A percentile compares a stretch with the other conserved stretches of the same genome.
Evolutionary conservation across 2,329 filamentous ascomycete species (phyloP).

Genomic region (Talaromyces sp.): DNA sequence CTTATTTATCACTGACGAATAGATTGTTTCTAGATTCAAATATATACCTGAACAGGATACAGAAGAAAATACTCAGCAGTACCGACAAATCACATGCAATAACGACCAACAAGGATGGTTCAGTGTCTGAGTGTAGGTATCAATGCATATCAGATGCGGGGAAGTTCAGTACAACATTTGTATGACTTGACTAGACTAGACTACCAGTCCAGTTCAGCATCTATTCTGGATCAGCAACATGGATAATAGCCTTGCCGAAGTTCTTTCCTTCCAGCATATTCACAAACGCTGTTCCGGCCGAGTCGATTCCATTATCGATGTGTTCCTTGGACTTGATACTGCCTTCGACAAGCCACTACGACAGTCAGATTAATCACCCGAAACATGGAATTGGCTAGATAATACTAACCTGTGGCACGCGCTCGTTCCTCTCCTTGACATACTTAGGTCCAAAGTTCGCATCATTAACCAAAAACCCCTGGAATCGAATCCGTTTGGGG

Average conservation of each 20-base stretch:
- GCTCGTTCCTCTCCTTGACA: conserved; percentile 23
- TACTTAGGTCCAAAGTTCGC: conserved; percentile 66
- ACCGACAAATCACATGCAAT: not conserved
- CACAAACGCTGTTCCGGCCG: conserved; percentile 68
- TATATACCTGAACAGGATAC: not conserved
- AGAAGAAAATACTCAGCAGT: not conserved
- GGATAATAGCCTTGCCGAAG: conserved; percentile 80
- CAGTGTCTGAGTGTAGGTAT: conserved; percentile 1
- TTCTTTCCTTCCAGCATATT: conserved; percentile 75
- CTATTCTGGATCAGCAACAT: conserved; percentile 34
- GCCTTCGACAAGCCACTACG: conserved; percentile 71
- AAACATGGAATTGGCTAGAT: not conserved
- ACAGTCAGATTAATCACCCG: conserved; percentile 32
- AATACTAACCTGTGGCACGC: conserved; percentile 4
- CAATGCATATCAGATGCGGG: conserved; percentile 9
- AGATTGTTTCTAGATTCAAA: not conserved
- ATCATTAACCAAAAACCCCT: conserved; percentile 72
- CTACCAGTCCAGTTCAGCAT: not conserved
- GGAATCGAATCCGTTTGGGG: conserved; percentile 61
- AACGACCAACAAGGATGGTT: not conserved
- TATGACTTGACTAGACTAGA: not conserved
- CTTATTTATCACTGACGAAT: not conserved
- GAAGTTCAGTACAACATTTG: conserved; percentile 1
- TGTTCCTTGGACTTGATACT: conserved; percentile 67
- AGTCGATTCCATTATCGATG: conserved; percentile 73